Conservation (phyloP, 2,329 filamentous ascomycete species). For the Zymoseptoria tritici region DNA sequence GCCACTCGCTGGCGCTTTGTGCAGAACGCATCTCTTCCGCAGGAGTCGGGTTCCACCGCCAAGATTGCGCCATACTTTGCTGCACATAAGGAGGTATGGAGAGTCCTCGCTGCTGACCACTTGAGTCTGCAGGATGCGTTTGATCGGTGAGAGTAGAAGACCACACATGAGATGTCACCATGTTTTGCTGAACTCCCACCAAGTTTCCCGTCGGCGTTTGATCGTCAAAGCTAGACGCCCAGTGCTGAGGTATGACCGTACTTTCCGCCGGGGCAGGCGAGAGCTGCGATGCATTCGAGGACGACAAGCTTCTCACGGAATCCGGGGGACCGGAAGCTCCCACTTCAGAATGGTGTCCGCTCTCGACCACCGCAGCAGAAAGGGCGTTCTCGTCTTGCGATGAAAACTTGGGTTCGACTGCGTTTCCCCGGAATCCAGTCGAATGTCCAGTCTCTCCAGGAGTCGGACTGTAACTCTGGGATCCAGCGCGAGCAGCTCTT, state of each 20-base stretch:
- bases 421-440: neutral
- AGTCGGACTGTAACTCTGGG: neutral
- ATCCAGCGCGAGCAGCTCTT: neutral
- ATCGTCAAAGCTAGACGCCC: no score
- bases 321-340: neutral
- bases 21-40: neutral
- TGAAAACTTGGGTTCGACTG: neutral
- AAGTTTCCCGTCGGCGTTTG: no score
- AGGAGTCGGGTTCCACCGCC: neutral
- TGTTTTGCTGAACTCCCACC: no score
- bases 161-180: no score
- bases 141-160: no score
- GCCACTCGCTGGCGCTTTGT: neutral
- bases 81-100: neutral
- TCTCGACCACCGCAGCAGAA: neutral
- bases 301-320: neutral
- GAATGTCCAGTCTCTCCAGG: neutral
- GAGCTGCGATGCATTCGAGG: neutral
- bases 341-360: neutral
- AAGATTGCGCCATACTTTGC: neutral
- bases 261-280: neutral
- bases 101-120: no score
- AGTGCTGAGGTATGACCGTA: neutral
- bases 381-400: neutral
- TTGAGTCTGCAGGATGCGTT: no score